Evolutionary conservation across 2,329 filamentous ascomycete genomes (phyloP), one percentile per base, ranked within the genome.

Genomic region (Pseudogymnoascus sp.): DNA sequence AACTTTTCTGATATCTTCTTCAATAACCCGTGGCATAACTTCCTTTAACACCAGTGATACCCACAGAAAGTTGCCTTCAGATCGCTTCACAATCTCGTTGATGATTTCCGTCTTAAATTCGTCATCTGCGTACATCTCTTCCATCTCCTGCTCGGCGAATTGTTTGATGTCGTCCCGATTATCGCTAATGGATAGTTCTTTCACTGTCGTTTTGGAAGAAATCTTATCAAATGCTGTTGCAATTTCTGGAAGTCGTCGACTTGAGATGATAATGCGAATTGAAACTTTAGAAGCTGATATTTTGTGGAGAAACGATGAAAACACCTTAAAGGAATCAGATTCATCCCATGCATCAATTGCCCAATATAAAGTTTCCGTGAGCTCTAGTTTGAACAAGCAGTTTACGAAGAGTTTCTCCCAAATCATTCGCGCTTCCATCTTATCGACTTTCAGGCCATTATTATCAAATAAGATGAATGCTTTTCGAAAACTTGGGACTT

Each of bases 271-370:
- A 35, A 63, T 22, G 59, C 59, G n/a, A 9, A 36, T 2, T n/a
- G 25, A 25, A 3, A 18, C 59, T 36, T 7, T 25, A 6, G 64
- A 35, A 3, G 59, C 15, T 22, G 50, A 58, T 14, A 64, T 22
- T 11, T n/a, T 35, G 8, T 18, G 33, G 6, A 66, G 6, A 5
- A 53, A 14, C 7, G 30, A 20, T 5, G 60, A 36, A 11, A 57
- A 15, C 25, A n/a, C 33, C 12, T 33, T 18, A 15, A 33, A 12
- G 3, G 47, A 30, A 7, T 66, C 64, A 2, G 64, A 11, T 18
- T 66, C 65, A 47, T 68, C 66, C 22, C 67, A 28, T 4, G 50
- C 66, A 62, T 68, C 66, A 12, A 68, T 64, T 14, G 67, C 43
- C 57, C 50, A 22, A 22, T 22, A 22, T 4, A 22, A 22, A 22